A percentile compares a stretch with the other conserved stretches of the same genome.
Evolutionary conservation across 208 protist species (phyloP).

Genomic region (Crithidia bombi): DNA sequence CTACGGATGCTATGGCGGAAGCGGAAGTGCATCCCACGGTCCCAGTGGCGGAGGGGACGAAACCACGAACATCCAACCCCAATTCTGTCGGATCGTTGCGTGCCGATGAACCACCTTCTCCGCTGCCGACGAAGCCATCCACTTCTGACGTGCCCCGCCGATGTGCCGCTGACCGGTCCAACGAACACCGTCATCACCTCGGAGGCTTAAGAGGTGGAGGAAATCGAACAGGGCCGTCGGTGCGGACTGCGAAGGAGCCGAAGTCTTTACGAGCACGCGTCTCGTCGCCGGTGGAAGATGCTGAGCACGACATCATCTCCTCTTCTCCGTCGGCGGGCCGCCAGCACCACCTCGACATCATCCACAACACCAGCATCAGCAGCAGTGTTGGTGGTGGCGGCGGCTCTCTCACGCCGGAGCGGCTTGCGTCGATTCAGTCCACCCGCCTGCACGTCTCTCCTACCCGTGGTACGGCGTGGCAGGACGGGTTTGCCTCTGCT

Average conservation of each 20-base stretch:
- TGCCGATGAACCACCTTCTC: not conserved
- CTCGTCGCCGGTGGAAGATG: slow-evolving; percentile 15
- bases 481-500: not conserved
- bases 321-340: slow-evolving; percentile 16
- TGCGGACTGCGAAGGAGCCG: no score
- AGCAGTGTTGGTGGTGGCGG: not conserved
- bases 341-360: not conserved
- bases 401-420: slow-evolving; percentile 13
- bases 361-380: not conserved
- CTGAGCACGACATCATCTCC: slow-evolving; percentile 22
- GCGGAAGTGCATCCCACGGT: not conserved
- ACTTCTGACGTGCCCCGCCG: not conserved
- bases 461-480: slow-evolving; percentile 27
- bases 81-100: not conserved
- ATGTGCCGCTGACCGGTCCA: no score
- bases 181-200: no score
- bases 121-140: slow-evolving; percentile 8
- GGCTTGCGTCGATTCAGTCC: slow-evolving; percentile 22
- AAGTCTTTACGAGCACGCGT: no score
- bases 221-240: no score
- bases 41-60: not conserved
- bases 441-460: slow-evolving; percentile 46
- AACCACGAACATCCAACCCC: not conserved
- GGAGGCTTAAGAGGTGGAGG: no score
- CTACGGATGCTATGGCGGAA: not conserved